These are phyloP conservation scores for Diplodia scrobiculata DNA, from an alignment of 2,329 filamentous ascomycete species.

Conservation along the genomic window DNA sequence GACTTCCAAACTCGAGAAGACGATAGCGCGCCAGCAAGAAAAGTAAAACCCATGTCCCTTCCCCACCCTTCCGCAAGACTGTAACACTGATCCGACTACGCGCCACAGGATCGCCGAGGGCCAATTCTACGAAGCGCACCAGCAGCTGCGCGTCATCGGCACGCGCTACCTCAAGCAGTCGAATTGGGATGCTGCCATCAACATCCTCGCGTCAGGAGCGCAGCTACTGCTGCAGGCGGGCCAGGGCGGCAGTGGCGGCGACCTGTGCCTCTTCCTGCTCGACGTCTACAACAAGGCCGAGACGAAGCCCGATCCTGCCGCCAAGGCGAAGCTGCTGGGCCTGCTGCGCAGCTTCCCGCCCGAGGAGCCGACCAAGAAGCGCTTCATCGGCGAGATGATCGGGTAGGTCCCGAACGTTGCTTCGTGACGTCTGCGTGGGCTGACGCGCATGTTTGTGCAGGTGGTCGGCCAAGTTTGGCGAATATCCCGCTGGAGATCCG, in stretches of 20 bases:
- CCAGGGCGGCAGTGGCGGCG: conserved; percentile 91
- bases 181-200: conserved; percentile 82
- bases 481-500: conserved; percentile 87
- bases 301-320: conserved; percentile 71
- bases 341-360: conserved; percentile 77
- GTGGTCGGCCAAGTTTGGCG: conserved; percentile 84
- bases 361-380: conserved; percentile 88
- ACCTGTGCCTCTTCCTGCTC: conserved; percentile 81
- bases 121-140: conserved; percentile 96
- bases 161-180: conserved; percentile 87
- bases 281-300: conserved; percentile 90
- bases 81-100: conserved; percentile 27
- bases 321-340: conserved; percentile 73
- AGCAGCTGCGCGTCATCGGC: conserved; percentile 94
- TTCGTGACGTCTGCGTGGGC: background rate
- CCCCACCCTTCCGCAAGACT: too few species aligned
- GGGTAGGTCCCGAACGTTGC: conserved; percentile 53
- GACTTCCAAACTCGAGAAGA: conserved; percentile 66
- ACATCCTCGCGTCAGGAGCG: conserved; percentile 82
- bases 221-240: conserved; percentile 84
- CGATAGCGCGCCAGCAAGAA: conserved; percentile 73
- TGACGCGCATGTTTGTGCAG: conserved; percentile 40
- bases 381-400: conserved; percentile 84
- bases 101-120: conserved; percentile 75
- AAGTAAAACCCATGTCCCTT: conserved; percentile 54